Base-by-base conservation (phyloP, 805 yeast species). In the Torulaspora gathmanii region DNA sequence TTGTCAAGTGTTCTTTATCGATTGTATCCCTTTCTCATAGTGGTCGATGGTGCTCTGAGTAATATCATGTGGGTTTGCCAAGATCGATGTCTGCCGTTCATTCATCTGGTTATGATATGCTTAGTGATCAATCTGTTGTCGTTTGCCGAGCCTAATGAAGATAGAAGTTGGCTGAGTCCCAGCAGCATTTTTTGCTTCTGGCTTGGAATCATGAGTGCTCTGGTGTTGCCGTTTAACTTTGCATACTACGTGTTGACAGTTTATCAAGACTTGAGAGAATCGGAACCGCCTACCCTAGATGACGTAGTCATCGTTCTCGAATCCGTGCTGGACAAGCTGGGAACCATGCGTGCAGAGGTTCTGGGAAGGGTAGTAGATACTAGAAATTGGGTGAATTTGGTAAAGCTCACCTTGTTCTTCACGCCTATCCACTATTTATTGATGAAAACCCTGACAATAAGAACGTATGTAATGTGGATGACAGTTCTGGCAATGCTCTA, bases 281-380 rank as follows among this genome's bases (percentile, higher is more conserved):
- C 48, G 5, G 68, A 64, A 33, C 56, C 65, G 3, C 68, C 68
- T 23, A 64, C 66, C 8, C 29, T 61, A 35, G 68, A 64, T 27
- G 67, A 64, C 34, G 57, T 64, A 20, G 53, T 56, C 8, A 47
- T 54, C 10, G 36, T 55, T 12, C 33, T 60, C 25, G 61, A 58
- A 27, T 56, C 56, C 12, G 58, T 64, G 9, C 30, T 42, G 12
- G 53, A 53, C 33, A 64, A 64, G 46, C 40, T 64, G 10, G 51
- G 50, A 4, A 50, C 52, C 11, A 36, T 63, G 22, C 50, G 54
- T 17, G 22, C 42, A 3, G 62, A 63, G 34, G 44, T 34, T 12
- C 27, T 50, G 11, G 40, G 38, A 15, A 33, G 33, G 15, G 40
- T 37, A 7, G 17, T 31, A 6, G 25, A 37, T n/a, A 27, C 41